Evolutionary conservation across 73 alveolate genomes (phyloP).

Genomic region (Urostyla sp.): DNA sequence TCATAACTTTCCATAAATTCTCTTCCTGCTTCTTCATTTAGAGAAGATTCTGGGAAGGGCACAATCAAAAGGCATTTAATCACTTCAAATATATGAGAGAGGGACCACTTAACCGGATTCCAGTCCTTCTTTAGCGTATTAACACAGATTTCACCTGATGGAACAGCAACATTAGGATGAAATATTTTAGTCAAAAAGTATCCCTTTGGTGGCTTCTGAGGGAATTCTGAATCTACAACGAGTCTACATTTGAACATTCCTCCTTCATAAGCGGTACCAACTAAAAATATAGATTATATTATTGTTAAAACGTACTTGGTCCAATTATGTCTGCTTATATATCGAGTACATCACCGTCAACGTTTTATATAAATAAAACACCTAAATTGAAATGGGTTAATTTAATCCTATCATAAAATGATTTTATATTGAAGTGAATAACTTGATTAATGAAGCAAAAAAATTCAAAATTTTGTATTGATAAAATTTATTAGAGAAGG

Average conservation of each 20-base stretch:
- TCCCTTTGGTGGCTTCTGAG: constrained; percentile 96
- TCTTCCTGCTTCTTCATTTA: constrained; percentile 99
- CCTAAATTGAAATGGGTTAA: constrained; percentile 58
- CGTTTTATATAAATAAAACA: constrained; percentile 81
- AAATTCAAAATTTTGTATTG: too few species aligned
- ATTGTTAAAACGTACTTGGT: constrained; percentile 74
- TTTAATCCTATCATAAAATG: not conserved
- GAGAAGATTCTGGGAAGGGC: constrained; percentile 99
- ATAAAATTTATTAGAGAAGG: not conserved
- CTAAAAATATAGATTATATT: not conserved
- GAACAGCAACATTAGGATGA: constrained; percentile 97
- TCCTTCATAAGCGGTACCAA: constrained; percentile 96
- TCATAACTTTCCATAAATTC: constrained; percentile 98
- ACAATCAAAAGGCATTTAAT: constrained; percentile 97
- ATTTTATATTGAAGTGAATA: not conserved
- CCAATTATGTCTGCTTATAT: constrained; percentile 96
- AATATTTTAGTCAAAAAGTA: constrained; percentile 94
- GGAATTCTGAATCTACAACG: constrained; percentile 92
- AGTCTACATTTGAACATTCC: constrained; percentile 94
- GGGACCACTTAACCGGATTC: constrained; percentile 95
- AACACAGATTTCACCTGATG: constrained; percentile 97
- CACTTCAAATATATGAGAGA: constrained; percentile 95
- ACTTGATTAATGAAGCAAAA: not conserved
- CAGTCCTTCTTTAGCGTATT: constrained; percentile 97
- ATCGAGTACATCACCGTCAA: constrained; percentile 90